Conservation (phyloP, 2,329 filamentous ascomycete genomes). For the Thelonectria olida region DNA sequence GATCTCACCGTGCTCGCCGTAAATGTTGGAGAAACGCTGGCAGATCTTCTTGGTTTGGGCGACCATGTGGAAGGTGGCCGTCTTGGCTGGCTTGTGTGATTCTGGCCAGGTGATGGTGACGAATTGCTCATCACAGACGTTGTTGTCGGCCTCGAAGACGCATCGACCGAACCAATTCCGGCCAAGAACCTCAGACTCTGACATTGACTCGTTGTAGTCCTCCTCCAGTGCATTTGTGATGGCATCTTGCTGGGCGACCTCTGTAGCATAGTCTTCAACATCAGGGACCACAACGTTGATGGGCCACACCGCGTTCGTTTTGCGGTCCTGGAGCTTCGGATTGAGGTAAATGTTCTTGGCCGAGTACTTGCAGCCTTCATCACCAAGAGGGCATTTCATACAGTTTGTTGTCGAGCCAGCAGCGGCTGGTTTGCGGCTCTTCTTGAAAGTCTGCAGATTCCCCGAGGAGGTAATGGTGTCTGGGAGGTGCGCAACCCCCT, state of each 20-base stretch:
- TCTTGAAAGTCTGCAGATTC: constrained; percentile 80
- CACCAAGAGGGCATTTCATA: constrained; percentile 73
- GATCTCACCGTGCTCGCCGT: constrained; percentile 87
- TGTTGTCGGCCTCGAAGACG: constrained; percentile 92
- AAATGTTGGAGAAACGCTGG: constrained; percentile 83
- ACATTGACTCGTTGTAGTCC: constrained; percentile 62
- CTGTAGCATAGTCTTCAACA: constrained; percentile 78
- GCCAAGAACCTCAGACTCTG: constrained; percentile 56
- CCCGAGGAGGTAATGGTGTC: constrained; percentile 80
- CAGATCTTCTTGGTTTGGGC: constrained; percentile 90
- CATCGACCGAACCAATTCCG: constrained; percentile 91
- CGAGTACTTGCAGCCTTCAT: constrained; percentile 83
- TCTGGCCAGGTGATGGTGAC: constrained; percentile 92
- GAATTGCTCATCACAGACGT: constrained; percentile 91
- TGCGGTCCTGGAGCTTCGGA: constrained; percentile 66
- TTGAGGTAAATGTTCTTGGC: constrained; percentile 85
- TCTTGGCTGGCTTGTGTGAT: constrained; percentile 74
- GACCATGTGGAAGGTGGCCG: constrained; percentile 92
- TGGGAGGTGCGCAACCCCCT: constrained; percentile 73
- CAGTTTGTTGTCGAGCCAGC: constrained; percentile 89
- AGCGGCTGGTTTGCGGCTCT: constrained; percentile 75
- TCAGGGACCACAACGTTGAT: constrained; percentile 90
- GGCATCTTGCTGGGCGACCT: constrained; percentile 50
- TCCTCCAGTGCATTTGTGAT: constrained; percentile 56
- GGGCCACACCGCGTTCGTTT: constrained; percentile 80